phyloP scores from a whole-genome alignment of 1,139 yeast genomes.

The Lodderomyces jiufengensis region DNA sequence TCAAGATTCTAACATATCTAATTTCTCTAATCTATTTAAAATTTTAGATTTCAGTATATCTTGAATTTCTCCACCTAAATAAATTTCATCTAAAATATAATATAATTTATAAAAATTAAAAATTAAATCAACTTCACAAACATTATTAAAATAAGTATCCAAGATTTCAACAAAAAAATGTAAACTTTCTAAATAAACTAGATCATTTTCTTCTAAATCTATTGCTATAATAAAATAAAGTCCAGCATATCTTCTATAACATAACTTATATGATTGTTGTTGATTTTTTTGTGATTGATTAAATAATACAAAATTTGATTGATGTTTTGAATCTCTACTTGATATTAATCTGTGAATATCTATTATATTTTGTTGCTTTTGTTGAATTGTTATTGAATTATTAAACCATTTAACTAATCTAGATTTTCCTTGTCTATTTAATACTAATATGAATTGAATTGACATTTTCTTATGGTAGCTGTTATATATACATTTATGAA shows the following conservation, averaged over 20 bases:
- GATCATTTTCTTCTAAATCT: constrained; percentile 72
- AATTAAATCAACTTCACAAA: constrained; percentile 91
- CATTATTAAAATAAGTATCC: constrained; percentile 81
- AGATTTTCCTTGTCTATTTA: constrained; percentile 91
- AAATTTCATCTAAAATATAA: constrained; percentile 69
- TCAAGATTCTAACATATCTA: constrained; percentile 41
- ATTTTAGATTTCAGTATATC: constrained; percentile 63
- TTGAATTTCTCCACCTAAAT: constrained; percentile 74
- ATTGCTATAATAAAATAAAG: constrained; percentile 79
- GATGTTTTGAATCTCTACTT: constrained; percentile 79
- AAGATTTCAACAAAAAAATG: constrained; percentile 87
- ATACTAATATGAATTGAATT: constrained; percentile 72
- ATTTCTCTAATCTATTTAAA: constrained; percentile 47
- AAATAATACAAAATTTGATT: constrained; percentile 76
- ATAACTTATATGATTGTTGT: constrained; percentile 44
- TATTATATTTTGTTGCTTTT: constrained; percentile 52
- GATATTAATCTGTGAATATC: constrained; percentile 83
- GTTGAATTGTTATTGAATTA: constrained; percentile 33
- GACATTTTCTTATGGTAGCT: constrained; percentile 57
- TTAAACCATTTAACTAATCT: constrained; percentile 81
- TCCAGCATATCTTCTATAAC: constrained; percentile 91
- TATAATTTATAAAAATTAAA: constrained; percentile 76
- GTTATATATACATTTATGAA: too few species aligned
- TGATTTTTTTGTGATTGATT: constrained; percentile 37
- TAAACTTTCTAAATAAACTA: constrained; percentile 76